These are phyloP conservation scores for Lasiosphaeria ovina DNA, from an alignment of 495 filamentous ascomycete species.

Conservation along the genomic window DNA sequence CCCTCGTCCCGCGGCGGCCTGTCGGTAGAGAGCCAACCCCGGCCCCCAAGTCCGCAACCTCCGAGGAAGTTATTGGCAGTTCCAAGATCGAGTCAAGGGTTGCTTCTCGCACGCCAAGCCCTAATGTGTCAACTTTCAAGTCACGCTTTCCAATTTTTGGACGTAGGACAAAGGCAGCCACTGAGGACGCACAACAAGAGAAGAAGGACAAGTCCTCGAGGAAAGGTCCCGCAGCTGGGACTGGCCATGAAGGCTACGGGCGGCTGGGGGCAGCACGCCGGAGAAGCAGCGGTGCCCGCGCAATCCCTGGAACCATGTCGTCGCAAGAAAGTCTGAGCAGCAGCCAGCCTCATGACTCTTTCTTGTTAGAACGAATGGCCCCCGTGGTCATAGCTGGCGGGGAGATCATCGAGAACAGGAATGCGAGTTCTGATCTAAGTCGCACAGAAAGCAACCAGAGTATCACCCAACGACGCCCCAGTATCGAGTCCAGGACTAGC, in stretches of 20 bases:
- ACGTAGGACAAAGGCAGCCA: slow-evolving; percentile 65
- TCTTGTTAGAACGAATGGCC: slow-evolving; percentile 71
- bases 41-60: slow-evolving; percentile 32
- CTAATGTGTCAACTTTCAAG: slow-evolving; percentile 42
- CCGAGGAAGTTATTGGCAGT: slow-evolving; percentile 16
- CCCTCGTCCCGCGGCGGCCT: slow-evolving; percentile 29
- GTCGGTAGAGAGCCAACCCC: slow-evolving; percentile 39
- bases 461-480: slow-evolving; percentile 44
- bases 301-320: slow-evolving; percentile 45
- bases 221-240: slow-evolving; percentile 88
- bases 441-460: slow-evolving; percentile 67
- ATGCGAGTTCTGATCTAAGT: slow-evolving; percentile 50
- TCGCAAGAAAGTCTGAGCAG: slow-evolving; percentile 49
- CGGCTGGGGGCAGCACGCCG: slow-evolving; percentile 60
- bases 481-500: slow-evolving; percentile 47
- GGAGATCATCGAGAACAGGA: slow-evolving; percentile 57
- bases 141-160: slow-evolving; percentile 74
- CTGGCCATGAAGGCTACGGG: slow-evolving; percentile 94
- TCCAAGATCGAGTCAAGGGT: slow-evolving; percentile 35
- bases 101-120: slow-evolving; percentile 46
- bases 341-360: slow-evolving; percentile 45
- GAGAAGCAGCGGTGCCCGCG: slow-evolving; percentile 56
- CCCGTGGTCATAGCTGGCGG: slow-evolving; percentile 87
- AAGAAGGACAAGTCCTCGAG: slow-evolving; percentile 56
- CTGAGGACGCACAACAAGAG: slow-evolving; percentile 49